Base-by-base conservation (phyloP, 2,329 filamentous ascomycete species). In the Sporothrix euskadiensis region DNA sequence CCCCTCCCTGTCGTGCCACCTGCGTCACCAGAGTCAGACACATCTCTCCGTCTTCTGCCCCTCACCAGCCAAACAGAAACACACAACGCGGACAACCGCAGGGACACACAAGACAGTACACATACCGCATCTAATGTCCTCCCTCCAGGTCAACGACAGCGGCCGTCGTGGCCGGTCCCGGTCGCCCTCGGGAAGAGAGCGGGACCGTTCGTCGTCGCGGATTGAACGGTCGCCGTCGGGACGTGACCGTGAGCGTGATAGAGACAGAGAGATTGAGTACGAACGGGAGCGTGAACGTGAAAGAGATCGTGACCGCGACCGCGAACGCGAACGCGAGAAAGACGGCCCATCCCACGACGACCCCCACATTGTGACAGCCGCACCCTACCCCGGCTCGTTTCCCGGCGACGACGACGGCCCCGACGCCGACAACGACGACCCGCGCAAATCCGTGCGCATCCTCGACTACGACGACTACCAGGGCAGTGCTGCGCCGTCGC, bases 101-200 rank as follows among this genome's bases (percentile, higher is more conserved):
- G 52, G 30, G 30, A 65, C 41, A 63, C 69, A 52, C 35, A 32
- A 63, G 14, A 52, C 44, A 44, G 26, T 41, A 7, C n/a, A 65
- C 30, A 47, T 44, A 44, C 14, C 26, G 26, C 26, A 1, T 26
- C 26, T 26, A 26, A 89, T 88, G 87, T 69, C 57, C 30, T 88
- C 87, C 77, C 82, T 88, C 61, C 81, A 83, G 72, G 83, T 87
- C 71, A 84, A 85, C 74, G 83, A 84, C 73, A 79, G 79, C 73
- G 80, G 81, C 68, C 82, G 83, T 63, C 83, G 84, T 71, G 83
- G 81, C 68, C 85, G 85, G 71, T 85, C 86, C 70, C 82, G 83
- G 71, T 88, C 87, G 0, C 82, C 81, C 65, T 82, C 79, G 78
- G 84, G 81, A 79, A 79, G 79, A 7, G 78, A 79, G 72, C 78